Evolutionary conservation across 2,329 filamentous ascomycete genomes (phyloP), one percentile per base, ranked within the genome.

Genomic region (Chrysoporthe cubensis): DNA sequence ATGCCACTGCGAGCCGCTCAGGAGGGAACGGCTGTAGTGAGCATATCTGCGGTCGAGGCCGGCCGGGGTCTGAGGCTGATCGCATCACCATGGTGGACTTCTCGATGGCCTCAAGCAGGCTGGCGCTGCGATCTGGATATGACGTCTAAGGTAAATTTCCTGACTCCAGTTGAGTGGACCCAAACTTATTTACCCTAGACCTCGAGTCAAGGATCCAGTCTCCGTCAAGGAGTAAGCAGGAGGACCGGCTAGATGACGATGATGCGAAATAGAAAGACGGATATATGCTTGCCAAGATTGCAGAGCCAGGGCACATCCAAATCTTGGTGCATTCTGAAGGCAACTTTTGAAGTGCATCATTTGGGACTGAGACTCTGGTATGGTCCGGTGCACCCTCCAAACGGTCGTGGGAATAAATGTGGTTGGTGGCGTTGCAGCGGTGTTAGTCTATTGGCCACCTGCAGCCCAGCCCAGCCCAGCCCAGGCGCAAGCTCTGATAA

Each of bases 71-170:
- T 26, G 26, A 26, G 26, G 3, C 16, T 46, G 44, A 18, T 46
- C 14, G 44, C 5, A n/a, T 18, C 44, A 46, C 11, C 44, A 5
- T 46, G 14, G n/a, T 18, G 14, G 16, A 18, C 26, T 26, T 26
- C n/a, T 52, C 48, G n/a, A 52, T 52, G 21, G 48, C 48, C 26
- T 52, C 48, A 21, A 18, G 26, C 60, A 50, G 34, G 1, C 26
- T 37, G 52, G 32, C 14, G 26, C 32, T 37, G n/a, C 32, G 26
- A n/a, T 37, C 52, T 37, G 18, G 3, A 32, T 42, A 9, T 4
- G 3, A 54, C 14, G 48, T 56, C 34, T 56, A 64, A 48, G 62
- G 50, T 57, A 64, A 64, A 21, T 64, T 54, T 21, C 48, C 62
- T 57, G 50, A 56, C 37, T 56, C 16, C 18, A 21, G 26, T 2